Evolutionary conservation across 768 basidiomycete genomes (phyloP).

Genomic region (Leucocoprinus leucothites): DNA sequence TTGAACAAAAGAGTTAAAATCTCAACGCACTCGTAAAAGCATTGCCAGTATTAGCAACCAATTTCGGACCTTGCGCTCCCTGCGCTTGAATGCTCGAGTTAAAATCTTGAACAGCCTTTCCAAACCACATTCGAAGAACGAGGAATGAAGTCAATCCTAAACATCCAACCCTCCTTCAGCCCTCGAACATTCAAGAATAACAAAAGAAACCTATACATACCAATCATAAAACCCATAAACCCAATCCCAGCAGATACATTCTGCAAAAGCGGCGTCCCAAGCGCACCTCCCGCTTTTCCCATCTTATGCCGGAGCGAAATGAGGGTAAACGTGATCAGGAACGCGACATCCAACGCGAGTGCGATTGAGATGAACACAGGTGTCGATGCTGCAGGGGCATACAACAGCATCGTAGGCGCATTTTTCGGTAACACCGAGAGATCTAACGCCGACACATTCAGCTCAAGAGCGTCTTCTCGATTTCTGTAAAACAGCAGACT

Average conservation of each 20-base stretch:
- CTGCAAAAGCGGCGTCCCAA: conserved; percentile 60
- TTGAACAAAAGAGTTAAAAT: neutral
- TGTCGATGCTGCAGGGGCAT: conserved; percentile 58
- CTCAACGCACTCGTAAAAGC: conserved; percentile 67
- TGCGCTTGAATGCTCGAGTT: conserved; percentile 56
- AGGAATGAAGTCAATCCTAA: conserved; percentile 68
- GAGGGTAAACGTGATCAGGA: conserved; percentile 63
- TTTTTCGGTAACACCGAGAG: conserved; percentile 57
- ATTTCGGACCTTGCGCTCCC: conserved; percentile 51
- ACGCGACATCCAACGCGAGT: conserved; percentile 52
- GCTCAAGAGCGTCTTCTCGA: too few species aligned
- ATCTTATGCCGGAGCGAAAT: conserved; percentile 67
- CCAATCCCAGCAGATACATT: conserved; percentile 70
- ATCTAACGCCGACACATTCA: too few species aligned
- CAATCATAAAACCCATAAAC: conserved; percentile 71
- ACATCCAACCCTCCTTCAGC: too few species aligned
- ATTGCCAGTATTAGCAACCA: conserved; percentile 63
- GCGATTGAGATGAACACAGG: conserved; percentile 64
- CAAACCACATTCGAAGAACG: conserved; percentile 77
- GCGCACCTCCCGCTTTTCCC: conserved; percentile 40
- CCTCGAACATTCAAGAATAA: too few species aligned
- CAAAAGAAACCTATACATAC: conserved; percentile 37
- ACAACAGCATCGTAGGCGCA: conserved; percentile 52
- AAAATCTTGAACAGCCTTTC: conserved; percentile 76
- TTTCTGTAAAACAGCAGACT: too few species aligned